Conservation (phyloP, 192 early-diverging fungal species). For the Podila verticillata region DNA sequence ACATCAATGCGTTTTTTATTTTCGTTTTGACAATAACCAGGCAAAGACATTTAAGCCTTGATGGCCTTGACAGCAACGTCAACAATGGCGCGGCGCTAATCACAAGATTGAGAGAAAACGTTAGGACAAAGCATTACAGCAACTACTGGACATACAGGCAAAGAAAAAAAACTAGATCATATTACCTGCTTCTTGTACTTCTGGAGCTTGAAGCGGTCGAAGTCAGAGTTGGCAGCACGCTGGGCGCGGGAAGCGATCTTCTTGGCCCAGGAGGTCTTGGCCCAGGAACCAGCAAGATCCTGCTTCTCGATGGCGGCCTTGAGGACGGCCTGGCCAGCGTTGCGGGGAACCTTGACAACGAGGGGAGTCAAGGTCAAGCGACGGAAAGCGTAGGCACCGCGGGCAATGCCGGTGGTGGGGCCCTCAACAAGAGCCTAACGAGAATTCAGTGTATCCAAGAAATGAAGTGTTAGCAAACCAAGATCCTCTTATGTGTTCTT, state of each 20-base stretch:
- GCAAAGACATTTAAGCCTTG: slow-evolving; percentile 46
- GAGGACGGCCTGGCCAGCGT: slow-evolving; percentile 78
- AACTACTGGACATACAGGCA: not conserved
- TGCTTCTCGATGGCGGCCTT: slow-evolving; percentile 87
- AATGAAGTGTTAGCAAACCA: not conserved
- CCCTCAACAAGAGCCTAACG: slow-evolving; percentile 93
- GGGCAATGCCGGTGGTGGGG: slow-evolving; percentile 92
- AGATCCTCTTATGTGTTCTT: not conserved
- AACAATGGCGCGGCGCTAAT: slow-evolving; percentile 51
- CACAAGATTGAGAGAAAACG: not conserved
- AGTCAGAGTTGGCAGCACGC: slow-evolving; percentile 87
- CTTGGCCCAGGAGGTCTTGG: slow-evolving; percentile 94
- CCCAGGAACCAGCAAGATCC: slow-evolving; percentile 83
- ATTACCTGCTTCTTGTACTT: slow-evolving; percentile 92
- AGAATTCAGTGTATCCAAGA: not conserved
- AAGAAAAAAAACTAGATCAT: not conserved
- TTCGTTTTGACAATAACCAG: slow-evolving; percentile 18
- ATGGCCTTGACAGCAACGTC: slow-evolving; percentile 51
- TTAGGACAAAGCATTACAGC: not conserved
- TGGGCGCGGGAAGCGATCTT: slow-evolving; percentile 87
- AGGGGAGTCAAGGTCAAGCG: slow-evolving; percentile 92
- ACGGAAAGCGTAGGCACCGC: slow-evolving; percentile 90
- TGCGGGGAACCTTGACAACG: slow-evolving; percentile 86
- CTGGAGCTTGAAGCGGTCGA: slow-evolving; percentile 98
- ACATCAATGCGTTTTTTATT: slow-evolving; percentile 32